These are phyloP conservation scores for Chlorella sp. DNA, from an alignment of 139 green algal genomes.

Conservation along the genomic window DNA sequence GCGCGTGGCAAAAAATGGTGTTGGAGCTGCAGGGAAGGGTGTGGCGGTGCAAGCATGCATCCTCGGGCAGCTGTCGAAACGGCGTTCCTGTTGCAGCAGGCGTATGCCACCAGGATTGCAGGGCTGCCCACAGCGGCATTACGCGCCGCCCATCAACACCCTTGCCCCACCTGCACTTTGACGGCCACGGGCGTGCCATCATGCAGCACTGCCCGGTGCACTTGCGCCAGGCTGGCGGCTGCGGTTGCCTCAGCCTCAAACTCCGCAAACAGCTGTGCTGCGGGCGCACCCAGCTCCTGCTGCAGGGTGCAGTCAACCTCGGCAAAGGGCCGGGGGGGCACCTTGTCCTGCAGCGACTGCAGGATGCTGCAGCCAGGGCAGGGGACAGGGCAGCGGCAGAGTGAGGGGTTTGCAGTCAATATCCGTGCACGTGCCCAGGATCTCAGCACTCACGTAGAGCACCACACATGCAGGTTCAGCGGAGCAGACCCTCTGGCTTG, in stretches of 20 bases:
- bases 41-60: not conserved
- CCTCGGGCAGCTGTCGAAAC: not conserved
- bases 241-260: slow-evolving; percentile 73
- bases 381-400: not conserved
- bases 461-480: too few relatives aligned
- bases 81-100: not conserved
- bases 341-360: slow-evolving; percentile 76
- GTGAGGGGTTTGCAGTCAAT: too few relatives aligned
- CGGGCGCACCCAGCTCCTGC: slow-evolving; percentile 46
- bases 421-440: too few relatives aligned
- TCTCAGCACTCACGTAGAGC: too few relatives aligned
- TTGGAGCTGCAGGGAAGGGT: not conserved
- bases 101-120: slow-evolving; percentile 31
- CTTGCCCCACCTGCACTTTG: slow-evolving; percentile 72
- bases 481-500: not conserved
- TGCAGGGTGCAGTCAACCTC: slow-evolving; percentile 11
- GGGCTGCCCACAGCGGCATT: not conserved
- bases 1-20: not conserved
- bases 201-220: slow-evolving; percentile 67
- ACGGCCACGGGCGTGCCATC: slow-evolving; percentile 75
- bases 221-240: slow-evolving; percentile 80
- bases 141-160: not conserved
- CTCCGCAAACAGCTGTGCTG: slow-evolving; percentile 59
- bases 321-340: slow-evolving; percentile 61
- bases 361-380: slow-evolving; percentile 50